Evolutionary conservation across 805 yeast genomes (phyloP), one percentile per base, ranked within the genome.

Genomic region (Candida endomychidarum): DNA sequence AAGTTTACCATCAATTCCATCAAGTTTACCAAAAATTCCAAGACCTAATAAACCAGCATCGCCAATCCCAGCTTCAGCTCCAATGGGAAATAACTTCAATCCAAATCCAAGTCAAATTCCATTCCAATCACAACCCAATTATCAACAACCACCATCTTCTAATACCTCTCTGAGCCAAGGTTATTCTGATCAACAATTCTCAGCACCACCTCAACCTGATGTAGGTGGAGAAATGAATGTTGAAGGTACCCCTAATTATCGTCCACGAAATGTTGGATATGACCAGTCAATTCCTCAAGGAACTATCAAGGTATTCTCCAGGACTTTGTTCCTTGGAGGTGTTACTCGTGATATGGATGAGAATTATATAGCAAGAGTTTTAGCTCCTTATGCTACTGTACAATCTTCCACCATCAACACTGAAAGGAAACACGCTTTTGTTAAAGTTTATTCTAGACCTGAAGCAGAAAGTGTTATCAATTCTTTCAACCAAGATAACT

Each of bases 271-370:
- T 41, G 82, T 88, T 31, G 75, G 81, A 8, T 74, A 72, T 55
- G 97, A 90, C 61, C 74, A 76, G 27, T 63, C 77, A 9, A 65
- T 89, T 42, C 93, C 95, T 2, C 78, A 80, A 34, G 95, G 89
- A 30, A 74, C 83, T 29, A 76, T 91, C 52, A 85, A 83, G 57
- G 96, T 91, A 2, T 75, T 77, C 51, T 84, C 95, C 38, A 81
- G 99, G 65, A 93, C 99, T 0, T 67, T 93, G 43, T 93, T 93
- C 55, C 81, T 93, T 45, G 98, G 98, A 35, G 97, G 97, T 56
- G 87, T 93, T 27, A 95, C 96, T 11, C 78, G 77, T 42, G 67
- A 75, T 45, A 89, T 87, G 90, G 82, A 77, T 50, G 95, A 90
- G 53, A 66, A 72, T 41, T 84, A 81, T 41, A 70, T 93, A 24